phyloP scores from a whole-genome alignment of 2,329 filamentous ascomycete species.

The Hortaea werneckii region DNA sequence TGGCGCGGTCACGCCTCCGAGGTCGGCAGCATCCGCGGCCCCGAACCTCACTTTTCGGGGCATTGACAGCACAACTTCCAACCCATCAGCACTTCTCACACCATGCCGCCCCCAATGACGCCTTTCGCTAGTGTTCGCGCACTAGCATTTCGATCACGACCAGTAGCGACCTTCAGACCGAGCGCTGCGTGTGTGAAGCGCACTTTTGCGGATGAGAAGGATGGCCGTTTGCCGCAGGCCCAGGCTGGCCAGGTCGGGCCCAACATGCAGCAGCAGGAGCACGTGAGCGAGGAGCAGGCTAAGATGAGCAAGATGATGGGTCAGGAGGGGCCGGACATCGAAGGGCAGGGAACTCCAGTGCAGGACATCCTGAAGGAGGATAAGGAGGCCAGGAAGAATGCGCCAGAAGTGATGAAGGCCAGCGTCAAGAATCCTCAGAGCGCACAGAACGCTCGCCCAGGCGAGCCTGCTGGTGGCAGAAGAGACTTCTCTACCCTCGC shows the following conservation, averaged over 20 bases:
- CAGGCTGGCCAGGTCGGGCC: constrained; percentile 28
- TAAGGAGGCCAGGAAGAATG: constrained; percentile 49
- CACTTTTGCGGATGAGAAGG: constrained; percentile 17
- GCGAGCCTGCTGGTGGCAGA: constrained; percentile 20
- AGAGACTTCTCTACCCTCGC: constrained; percentile 50
- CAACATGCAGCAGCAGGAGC: constrained; percentile 44
- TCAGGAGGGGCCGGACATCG: constrained; percentile 49
- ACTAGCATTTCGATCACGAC: constrained; percentile 5
- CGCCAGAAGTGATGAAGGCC: constrained; percentile 58
- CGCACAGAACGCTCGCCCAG: constrained; percentile 18
- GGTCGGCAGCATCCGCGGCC: neutral
- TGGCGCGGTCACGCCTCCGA: no score
- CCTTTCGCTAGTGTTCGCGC: constrained; percentile 1
- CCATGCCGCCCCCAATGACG: constrained; percentile 1
- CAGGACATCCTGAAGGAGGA: constrained; percentile 57
- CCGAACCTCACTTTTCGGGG: neutral
- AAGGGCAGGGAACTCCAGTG: constrained; percentile 52
- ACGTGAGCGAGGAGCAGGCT: constrained; percentile 57
- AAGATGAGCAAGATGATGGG: constrained; percentile 50
- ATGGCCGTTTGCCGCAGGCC: constrained; percentile 17
- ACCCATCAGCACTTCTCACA: neutral
- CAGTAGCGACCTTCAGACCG: constrained; percentile 10
- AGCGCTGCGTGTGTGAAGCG: constrained; percentile 9
- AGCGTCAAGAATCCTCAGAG: constrained; percentile 34
- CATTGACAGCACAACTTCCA: neutral